Conservation (phyloP, 306 rosid genomes). For the Luffa acutangula region DNA sequence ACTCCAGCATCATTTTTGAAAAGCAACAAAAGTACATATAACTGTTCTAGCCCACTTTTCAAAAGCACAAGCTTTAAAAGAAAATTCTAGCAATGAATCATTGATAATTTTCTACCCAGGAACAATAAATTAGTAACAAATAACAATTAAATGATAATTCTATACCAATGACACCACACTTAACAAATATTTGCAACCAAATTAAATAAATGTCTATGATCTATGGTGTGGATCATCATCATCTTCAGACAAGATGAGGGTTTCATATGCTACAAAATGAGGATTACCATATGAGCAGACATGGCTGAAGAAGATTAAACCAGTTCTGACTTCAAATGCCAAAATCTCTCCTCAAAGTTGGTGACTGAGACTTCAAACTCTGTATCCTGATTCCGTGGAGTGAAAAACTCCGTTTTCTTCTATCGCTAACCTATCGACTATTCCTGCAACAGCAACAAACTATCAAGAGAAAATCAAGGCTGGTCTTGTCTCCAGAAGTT, state of each 20-base stretch:
- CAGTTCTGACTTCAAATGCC: neutral
- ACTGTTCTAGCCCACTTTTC: neutral
- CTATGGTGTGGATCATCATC: neutral
- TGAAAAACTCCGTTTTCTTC: neutral
- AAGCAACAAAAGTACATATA: neutral
- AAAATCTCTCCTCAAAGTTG: neutral
- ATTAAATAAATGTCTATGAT: conserved; percentile 1
- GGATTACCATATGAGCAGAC: neutral
- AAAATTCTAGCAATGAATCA: neutral
- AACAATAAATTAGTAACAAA: conserved; percentile 1
- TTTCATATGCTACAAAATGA: conserved; percentile 4
- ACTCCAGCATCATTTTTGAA: neutral
- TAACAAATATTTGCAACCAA: neutral
- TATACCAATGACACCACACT: neutral
- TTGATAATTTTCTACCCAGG: neutral
- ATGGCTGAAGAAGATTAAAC: neutral
- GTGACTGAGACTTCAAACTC: neutral
- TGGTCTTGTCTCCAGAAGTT: neutral
- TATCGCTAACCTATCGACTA: neutral
- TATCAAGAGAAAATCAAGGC: neutral
- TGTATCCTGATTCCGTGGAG: neutral
- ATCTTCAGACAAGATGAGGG: neutral
- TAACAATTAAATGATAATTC: neutral
- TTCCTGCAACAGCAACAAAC: neutral
- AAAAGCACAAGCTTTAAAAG: neutral